A percentile compares a stretch with the other conserved stretches of the same genome.
Evolutionary conservation across 345 rosid genomes (phyloP).

Genomic region (Salix purpurea): DNA sequence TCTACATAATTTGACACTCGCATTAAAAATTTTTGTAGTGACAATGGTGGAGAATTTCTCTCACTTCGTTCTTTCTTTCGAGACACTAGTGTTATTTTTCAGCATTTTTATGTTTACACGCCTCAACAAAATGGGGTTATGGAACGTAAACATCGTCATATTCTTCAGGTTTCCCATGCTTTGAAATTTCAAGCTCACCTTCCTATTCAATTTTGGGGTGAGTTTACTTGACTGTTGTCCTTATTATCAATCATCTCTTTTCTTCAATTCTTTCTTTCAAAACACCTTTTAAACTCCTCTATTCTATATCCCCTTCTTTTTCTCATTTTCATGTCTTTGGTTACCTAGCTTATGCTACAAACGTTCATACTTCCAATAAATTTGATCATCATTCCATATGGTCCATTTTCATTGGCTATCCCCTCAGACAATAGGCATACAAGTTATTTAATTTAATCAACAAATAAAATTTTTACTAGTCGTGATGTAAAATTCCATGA

Average conservation of each 20-base stretch:
- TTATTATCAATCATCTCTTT: accelerated
- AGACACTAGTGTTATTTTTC: too few relatives aligned
- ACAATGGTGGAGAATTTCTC: background rate
- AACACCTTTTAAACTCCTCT: too few relatives aligned
- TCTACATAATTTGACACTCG: background rate
- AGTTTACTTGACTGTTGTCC: background rate
- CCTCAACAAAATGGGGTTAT: background rate
- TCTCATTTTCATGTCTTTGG: too few relatives aligned
- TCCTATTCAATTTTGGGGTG: background rate
- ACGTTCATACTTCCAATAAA: background rate
- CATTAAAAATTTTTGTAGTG: background rate
- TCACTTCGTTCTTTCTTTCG: background rate
- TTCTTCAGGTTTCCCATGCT: background rate
- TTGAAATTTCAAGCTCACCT: background rate
- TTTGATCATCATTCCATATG: background rate
- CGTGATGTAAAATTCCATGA: background rate
- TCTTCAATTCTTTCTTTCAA: too few relatives aligned
- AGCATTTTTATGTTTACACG: background rate
- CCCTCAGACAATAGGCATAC: background rate
- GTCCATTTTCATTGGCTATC: background rate
- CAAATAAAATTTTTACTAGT: background rate
- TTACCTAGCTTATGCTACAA: too few relatives aligned
- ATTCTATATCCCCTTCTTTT: too few relatives aligned
- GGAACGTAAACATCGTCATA: background rate
- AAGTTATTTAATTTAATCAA: background rate